phyloP scores from a whole-genome alignment of 192 early-diverging fungal species.

The Backusella tuberculispora region DNA sequence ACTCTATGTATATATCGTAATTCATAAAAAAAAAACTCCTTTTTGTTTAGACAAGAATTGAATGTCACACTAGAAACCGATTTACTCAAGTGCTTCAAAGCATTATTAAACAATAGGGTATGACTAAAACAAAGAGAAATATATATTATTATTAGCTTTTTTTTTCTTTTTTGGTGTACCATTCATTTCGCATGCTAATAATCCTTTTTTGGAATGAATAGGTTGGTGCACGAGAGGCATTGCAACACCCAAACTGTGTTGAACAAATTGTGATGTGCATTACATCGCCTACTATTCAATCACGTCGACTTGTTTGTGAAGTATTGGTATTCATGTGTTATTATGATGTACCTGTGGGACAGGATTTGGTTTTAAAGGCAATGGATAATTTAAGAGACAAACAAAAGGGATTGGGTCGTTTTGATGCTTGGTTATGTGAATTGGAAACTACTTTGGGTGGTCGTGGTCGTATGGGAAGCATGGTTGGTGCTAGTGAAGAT shows the following conservation, averaged over 20 bases:
- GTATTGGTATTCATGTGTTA: conserved; percentile 79
- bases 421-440: conserved; percentile 78
- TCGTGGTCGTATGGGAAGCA: conserved; percentile 77
- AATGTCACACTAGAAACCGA: conserved; percentile 77
- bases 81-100: conserved; percentile 79
- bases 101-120: conserved; percentile 70
- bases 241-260: conserved; percentile 73
- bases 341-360: conserved; percentile 73
- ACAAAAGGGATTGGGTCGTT: conserved; percentile 63
- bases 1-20: conserved; percentile 15
- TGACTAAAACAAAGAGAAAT: neutral
- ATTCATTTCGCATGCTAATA: neutral
- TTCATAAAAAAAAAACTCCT: neutral
- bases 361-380: conserved; percentile 77
- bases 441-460: conserved; percentile 73
- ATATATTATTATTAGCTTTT: neutral
- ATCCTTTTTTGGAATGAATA: conserved; percentile 32
- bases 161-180: neutral
- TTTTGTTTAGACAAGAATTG: conserved; percentile 51
- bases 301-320: conserved; percentile 74
- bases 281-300: conserved; percentile 69
- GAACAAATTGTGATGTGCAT: conserved; percentile 74
- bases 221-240: conserved; percentile 78
- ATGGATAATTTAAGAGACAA: conserved; percentile 75
- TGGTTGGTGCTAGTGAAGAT: conserved; percentile 76